A percentile compares a stretch with the other conserved stretches of the same genome.
Evolutionary conservation across 108 stramenopile genomes (phyloP).

Genomic region (Fragilaria crotonensis): DNA sequence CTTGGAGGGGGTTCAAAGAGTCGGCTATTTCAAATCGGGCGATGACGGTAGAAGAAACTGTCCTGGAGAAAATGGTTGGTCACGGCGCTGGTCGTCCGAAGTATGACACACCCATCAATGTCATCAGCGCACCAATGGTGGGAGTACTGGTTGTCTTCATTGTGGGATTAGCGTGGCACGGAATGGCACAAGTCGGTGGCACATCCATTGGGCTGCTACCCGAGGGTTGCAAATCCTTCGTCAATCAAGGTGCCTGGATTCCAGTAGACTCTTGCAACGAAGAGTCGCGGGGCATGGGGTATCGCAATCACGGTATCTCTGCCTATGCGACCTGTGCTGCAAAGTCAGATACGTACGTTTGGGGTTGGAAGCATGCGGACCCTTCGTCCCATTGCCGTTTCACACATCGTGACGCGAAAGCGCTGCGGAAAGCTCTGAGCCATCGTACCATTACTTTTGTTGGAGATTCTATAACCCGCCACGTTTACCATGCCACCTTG

Average conservation of each 20-base stretch:
- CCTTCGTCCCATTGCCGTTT: conserved; percentile 59
- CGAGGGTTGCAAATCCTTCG: conserved; percentile 42
- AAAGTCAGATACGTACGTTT: conserved; percentile 24
- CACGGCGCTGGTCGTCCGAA: not conserved
- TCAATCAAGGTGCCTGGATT: conserved; percentile 67
- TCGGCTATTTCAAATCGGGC: not conserved
- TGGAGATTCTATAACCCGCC: conserved; percentile 77
- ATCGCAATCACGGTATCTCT: conserved; percentile 45
- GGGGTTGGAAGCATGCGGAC: conserved; percentile 61
- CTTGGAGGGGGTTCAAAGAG: conserved; percentile 24
- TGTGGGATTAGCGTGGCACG: conserved; percentile 50
- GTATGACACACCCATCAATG: not conserved
- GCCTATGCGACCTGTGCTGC: conserved; percentile 50
- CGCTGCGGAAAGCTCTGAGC: conserved; percentile 42
- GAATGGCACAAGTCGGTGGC: conserved; percentile 50
- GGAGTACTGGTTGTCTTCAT: conserved; percentile 37
- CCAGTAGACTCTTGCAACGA: conserved; percentile 75
- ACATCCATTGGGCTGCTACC: conserved; percentile 51
- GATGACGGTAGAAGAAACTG: not conserved
- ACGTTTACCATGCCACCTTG: conserved; percentile 61
- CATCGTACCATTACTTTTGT: conserved; percentile 53
- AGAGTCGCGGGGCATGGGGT: conserved; percentile 50
- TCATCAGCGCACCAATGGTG: conserved; percentile 14
- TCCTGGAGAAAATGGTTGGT: not conserved
- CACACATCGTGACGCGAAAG: conserved; percentile 44